Percentiles rank a stretch among this genome's conserved stretches.
Conservation (phyloP, 1,284 basidiomycete species). For the Fistulina hepatica region DNA sequence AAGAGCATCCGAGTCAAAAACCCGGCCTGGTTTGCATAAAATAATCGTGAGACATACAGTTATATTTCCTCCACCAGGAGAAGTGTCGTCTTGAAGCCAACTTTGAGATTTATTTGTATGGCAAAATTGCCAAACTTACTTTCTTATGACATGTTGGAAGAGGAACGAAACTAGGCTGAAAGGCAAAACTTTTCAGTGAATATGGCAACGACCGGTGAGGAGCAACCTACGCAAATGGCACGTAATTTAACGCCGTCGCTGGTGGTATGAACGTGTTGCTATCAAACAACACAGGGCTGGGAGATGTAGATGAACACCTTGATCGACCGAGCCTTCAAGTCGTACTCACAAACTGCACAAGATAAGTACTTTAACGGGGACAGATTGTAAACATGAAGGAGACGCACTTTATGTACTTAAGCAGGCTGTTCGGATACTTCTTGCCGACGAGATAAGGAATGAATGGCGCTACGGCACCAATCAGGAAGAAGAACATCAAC, state of each 20-base stretch:
- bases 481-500: slow-evolving; percentile 45
- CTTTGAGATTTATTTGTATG: slow-evolving; percentile 28
- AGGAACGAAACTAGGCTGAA: slow-evolving; percentile 35
- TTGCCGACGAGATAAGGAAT: slow-evolving; percentile 28
- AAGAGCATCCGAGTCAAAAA: not conserved
- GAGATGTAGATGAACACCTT: not conserved
- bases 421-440: slow-evolving; percentile 32
- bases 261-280: slow-evolving; percentile 3
- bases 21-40: not conserved
- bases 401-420: slow-evolving; percentile 36
- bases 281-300: slow-evolving; percentile 9
- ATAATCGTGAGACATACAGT: slow-evolving; percentile 27
- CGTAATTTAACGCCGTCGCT: slow-evolving; percentile 37
- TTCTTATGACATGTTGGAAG: slow-evolving; percentile 50
- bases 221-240: no score
- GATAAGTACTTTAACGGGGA: slow-evolving; percentile 3
- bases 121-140: slow-evolving; percentile 16
- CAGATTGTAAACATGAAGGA: not conserved
- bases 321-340: not conserved
- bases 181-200: no score
- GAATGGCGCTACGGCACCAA: slow-evolving; percentile 31
- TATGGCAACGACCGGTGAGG: no score
- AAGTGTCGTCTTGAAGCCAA: slow-evolving; percentile 37
- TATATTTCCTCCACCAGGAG: slow-evolving; percentile 66
- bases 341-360: not conserved